phyloP scores from a whole-genome alignment of 805 yeast species.

The Lipomyces spencermartinsiae region DNA sequence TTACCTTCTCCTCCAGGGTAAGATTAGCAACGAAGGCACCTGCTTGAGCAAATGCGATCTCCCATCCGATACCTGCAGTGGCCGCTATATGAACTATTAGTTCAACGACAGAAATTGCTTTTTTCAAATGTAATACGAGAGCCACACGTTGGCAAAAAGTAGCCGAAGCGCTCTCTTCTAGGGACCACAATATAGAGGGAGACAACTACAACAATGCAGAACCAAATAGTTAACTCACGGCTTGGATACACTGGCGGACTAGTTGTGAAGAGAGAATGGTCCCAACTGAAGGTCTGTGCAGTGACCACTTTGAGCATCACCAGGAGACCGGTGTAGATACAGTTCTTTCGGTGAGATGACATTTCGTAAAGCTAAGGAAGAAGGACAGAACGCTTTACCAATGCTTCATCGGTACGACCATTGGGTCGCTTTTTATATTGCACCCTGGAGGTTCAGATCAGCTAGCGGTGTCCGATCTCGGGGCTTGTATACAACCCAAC shows the following conservation, averaged over 20 bases:
- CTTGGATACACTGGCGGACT: neutral
- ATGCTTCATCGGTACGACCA: no score
- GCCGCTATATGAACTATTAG: neutral
- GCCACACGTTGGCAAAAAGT: neutral
- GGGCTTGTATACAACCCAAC: no score
- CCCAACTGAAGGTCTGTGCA: slow-evolving; percentile 29
- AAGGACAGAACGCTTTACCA: no score
- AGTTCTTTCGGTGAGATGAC: neutral
- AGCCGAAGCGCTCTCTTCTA: no score
- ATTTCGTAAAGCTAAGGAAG: neutral
- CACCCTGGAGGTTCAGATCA: no score
- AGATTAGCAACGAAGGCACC: slow-evolving; percentile 60
- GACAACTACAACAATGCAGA: neutral
- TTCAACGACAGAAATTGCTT: neutral
- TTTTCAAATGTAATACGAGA: no score
- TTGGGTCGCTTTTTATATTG: no score
- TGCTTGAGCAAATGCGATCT: slow-evolving; percentile 61
- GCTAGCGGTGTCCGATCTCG: no score
- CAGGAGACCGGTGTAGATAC: neutral
- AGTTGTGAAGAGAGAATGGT: neutral
- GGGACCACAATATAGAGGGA: neutral
- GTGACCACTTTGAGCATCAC: slow-evolving; percentile 34
- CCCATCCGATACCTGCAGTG: slow-evolving; percentile 50
- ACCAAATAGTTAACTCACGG: neutral
- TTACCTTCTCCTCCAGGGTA: slow-evolving; percentile 65